Conservation (phyloP, 176 grass and related monocot species). For the Rhipidocladum racemiflorum region DNA sequence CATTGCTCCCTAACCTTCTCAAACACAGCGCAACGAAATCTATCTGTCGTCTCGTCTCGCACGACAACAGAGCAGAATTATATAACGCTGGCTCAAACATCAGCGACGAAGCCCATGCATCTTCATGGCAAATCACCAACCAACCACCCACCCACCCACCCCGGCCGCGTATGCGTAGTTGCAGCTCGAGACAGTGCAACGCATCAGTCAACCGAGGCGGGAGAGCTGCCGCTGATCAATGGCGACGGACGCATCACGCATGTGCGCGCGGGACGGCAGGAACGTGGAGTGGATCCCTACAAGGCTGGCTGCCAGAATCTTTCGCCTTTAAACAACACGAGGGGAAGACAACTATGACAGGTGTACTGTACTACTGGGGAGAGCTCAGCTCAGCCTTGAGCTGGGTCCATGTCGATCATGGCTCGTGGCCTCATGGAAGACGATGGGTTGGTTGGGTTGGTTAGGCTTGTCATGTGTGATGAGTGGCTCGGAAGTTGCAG, state of each 20-base stretch:
- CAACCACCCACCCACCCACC: conserved; percentile 10
- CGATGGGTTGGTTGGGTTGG: neutral
- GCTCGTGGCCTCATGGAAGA: neutral
- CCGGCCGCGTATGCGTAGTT: neutral
- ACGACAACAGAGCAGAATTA: neutral
- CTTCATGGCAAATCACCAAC: neutral
- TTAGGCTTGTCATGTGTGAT: neutral
- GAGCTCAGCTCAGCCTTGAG: neutral
- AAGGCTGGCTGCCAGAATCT: conserved; percentile 27
- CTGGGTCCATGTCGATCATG: conserved; percentile 27
- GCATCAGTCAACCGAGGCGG: conserved; percentile 1
- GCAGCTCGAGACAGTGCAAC: neutral
- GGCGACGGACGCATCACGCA: conserved; percentile 15
- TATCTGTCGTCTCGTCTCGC: neutral
- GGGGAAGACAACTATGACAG: neutral
- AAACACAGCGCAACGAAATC: neutral
- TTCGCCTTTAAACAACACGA: conserved; percentile 17
- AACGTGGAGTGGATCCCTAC: conserved; percentile 35
- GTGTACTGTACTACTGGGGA: neutral
- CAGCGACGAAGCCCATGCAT: neutral
- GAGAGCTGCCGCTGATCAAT: neutral
- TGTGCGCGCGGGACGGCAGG: conserved; percentile 24
- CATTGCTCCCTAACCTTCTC: conserved; percentile 31
- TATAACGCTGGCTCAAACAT: neutral
- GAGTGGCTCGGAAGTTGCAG: neutral